Evolutionary conservation across 306 rosid genomes (phyloP), one percentile per base, ranked within the genome.

Genomic region (Malus sylvestris): DNA sequence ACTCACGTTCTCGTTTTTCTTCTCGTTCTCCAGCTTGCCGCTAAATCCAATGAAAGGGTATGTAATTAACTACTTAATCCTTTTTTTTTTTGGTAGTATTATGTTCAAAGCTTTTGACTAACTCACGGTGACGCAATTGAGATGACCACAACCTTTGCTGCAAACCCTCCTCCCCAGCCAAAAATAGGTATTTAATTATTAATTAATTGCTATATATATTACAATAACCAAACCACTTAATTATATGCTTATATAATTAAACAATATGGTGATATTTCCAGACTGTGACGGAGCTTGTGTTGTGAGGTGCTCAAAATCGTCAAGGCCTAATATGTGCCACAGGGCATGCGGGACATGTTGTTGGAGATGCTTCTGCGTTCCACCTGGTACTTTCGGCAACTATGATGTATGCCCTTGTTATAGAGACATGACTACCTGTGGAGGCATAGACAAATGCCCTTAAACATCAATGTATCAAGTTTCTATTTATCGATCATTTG

Each of bases 301-400:
- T 2, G 80, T 66, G 10, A 81, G 97, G 70, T 92, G 93, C 44
- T 75, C 74, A 27, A 73, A 80, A 44, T 80, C 93, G 23, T 92
- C 93, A 4, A 79, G 96, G 74, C 91, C 70, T 10, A 15, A 23
- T 25, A 60, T 83, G 11, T 88, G 97, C 79, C 83, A 86, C 67
- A 82, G 92, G 76, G 92, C 91, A 0, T 90, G 97, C 15, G 90
- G 90, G 27, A 90, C 92, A 8, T 92, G 96, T 81, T 90, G 96
- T 38, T 42, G 16, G 2, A 84, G 90, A 20, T 88, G 96, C 78
- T 72, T 72, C 67, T 90, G 97, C 18, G 97, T 92, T 15, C 92
- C 97, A 2, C 91, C 93, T 1, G 97, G 92, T 49, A 88, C 93
- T 57, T 32, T 87, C 13, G 91, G 90, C 13, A 83, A 89, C 91